These are phyloP conservation scores for Pichia scutulata DNA, from an alignment of 805 yeast genomes.

Conservation along the genomic window DNA sequence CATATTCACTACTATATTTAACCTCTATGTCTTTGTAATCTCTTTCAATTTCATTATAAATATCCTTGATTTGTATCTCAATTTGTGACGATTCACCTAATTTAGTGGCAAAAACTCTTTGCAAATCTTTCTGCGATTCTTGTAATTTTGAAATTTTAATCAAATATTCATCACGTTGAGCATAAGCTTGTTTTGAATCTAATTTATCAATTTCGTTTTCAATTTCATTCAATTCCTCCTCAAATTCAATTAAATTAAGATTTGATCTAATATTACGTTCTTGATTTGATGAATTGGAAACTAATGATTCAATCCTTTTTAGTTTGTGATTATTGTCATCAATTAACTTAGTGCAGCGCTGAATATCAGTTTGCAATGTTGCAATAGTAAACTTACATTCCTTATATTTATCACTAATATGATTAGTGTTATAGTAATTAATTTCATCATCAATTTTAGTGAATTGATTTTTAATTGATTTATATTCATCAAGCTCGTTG, in stretches of 20 bases:
- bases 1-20: constrained; percentile 60
- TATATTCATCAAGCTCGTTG: constrained; percentile 27
- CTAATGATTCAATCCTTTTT: constrained; percentile 56
- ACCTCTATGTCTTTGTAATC: constrained; percentile 67
- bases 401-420: constrained; percentile 12
- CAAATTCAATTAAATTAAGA: constrained; percentile 38
- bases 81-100: constrained; percentile 83
- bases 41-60: constrained; percentile 52
- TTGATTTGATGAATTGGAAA: constrained; percentile 46
- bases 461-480: constrained; percentile 36
- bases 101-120: constrained; percentile 62
- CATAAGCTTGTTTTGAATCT: constrained; percentile 41
- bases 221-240: constrained; percentile 28
- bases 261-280: constrained; percentile 48
- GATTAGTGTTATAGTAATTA: constrained; percentile 23
- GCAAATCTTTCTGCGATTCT: constrained; percentile 43
- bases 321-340: constrained; percentile 45
- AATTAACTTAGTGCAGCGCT: neutral
- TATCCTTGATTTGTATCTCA: constrained; percentile 54
- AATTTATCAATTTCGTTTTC: constrained; percentile 26
- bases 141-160: constrained; percentile 45
- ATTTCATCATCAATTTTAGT: constrained; percentile 37
- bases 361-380: constrained; percentile 14
- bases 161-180: constrained; percentile 54
- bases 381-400: constrained; percentile 26